Evolutionary conservation across 257 asterid species (phyloP).

Genomic region (Jacaranda copaia): DNA sequence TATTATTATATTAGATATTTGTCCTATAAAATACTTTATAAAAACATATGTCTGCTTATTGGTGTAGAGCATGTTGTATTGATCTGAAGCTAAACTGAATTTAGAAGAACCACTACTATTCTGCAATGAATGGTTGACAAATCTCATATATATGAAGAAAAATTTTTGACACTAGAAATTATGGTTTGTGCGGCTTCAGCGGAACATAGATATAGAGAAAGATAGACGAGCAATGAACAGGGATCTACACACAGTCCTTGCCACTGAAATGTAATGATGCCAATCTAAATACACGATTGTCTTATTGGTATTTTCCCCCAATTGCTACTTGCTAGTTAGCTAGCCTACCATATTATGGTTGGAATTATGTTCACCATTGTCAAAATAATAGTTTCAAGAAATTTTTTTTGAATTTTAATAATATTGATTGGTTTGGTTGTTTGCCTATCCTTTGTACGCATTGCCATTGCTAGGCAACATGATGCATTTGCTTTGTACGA

Average conservation of each 20-base stretch:
- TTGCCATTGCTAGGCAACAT: neutral
- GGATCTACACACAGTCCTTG: neutral
- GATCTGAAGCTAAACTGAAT: neutral
- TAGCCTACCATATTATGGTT: neutral
- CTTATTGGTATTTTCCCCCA: neutral
- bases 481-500: neutral
- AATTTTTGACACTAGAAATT: neutral
- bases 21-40: neutral
- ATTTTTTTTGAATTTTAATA: neutral
- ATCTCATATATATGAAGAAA: neutral
- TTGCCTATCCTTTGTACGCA: neutral
- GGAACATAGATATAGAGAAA: neutral
- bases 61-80: neutral
- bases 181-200: neutral
- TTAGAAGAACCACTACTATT: neutral
- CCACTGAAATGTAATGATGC: neutral
- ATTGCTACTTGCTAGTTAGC: neutral
- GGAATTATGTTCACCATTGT: neutral
- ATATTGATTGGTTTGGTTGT: neutral
- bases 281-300: neutral
- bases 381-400: conserved; percentile 6
- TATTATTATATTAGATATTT: neutral
- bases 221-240: neutral
- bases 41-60: neutral
- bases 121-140: neutral